Evolutionary conservation across 352 stramenopile genomes (phyloP), one percentile per base, ranked within the genome.

Genomic region (Globisporangium ultimum): DNA sequence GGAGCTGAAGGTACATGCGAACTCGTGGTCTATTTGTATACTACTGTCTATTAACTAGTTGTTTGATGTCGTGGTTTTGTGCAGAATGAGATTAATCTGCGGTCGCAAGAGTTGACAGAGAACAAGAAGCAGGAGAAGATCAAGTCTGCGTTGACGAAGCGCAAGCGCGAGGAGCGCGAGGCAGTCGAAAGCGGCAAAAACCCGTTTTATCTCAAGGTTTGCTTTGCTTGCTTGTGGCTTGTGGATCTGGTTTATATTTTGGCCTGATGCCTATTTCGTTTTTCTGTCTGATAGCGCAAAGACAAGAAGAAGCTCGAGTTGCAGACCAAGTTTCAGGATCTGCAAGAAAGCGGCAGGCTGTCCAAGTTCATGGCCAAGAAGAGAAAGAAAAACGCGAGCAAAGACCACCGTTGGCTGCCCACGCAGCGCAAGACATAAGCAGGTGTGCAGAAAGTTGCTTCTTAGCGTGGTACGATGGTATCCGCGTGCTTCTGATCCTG

Each of bases 321-420:
- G 24, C 78, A 96, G 28, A 77, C 90, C 71, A 95, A 95, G 61
- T 97, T 96, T 76, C 79, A 97, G 60, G 86, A 94, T 53, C 66
- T 97, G 28, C 78, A 94, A 61, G 83, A 94, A 46, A 84, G 76
- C 17, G 91, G 91, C n/a, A 88, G 82, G 47, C 67, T 97, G 50
- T 89, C 84, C 52, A 97, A 96, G 66, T 97, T 96, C 61, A 93
- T 97, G 88, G 88, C 91, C 53, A 97, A 97, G 69, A 96, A 96
- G 60, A 80, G 91, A 53, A 97, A 96, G 76, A 96, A 95, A 75
- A 97, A 97, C 65, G 89, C 91, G 47, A 93, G 84, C 68, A 97
- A 97, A 58, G 91, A 97, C 64, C 87, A 96, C 72, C 70, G 88
- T 58, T 97, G 89, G 86, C 57, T 97, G 53, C 91, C 91, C 5